Evolutionary conservation across 495 filamentous ascomycete genomes (phyloP), one percentile per base, ranked within the genome.

Genomic region (Peziza echinospora): DNA sequence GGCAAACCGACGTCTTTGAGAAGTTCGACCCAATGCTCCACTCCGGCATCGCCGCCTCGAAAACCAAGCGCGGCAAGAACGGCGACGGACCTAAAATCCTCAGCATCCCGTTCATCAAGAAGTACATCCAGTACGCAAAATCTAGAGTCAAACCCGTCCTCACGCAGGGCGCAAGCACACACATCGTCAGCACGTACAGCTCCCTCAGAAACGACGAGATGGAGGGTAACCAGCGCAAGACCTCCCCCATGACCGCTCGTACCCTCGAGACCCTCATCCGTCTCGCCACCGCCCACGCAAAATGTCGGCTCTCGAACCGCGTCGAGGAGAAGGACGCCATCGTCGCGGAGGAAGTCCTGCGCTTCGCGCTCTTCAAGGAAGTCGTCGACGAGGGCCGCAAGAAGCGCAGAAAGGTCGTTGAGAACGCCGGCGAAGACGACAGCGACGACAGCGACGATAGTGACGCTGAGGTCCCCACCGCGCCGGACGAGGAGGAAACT

Each of bases 41-140:
- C 58, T 81, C 84, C 10, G 89, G 89, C 48, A 83, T 99, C 45
- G 81, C 77, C 24, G 64, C 82, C 26, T 77, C 77, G 19, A 78
- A 84, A 22, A 80, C 79, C 17, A 66, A 65, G 39, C 58, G 72
- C 7, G 73, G 71, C 56, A 81, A 83, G 63, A 77, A 80, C 49
- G 30, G 30, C 3, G 30, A 37, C 19, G 30, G 30, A 37, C 71
- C 78, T 26, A 85, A 94, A 60, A 83, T 99, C n/a, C 68, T 96
- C 47, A 89, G 82, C 63, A 93, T 99, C 48, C 85, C 87, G 0
- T 99, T 99, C 66, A 85, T 99, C 64, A 96, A 96, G 69, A 99
- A 99, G 64, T 99, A 94, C 62, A 85, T 99, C 49, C 89, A 99
- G 60, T 99, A 99, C 62, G 86, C 91, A 53, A 96, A 96, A 64